Base-by-base conservation (phyloP, 306 rosid genomes). In the Ziziphus jujuba region DNA sequence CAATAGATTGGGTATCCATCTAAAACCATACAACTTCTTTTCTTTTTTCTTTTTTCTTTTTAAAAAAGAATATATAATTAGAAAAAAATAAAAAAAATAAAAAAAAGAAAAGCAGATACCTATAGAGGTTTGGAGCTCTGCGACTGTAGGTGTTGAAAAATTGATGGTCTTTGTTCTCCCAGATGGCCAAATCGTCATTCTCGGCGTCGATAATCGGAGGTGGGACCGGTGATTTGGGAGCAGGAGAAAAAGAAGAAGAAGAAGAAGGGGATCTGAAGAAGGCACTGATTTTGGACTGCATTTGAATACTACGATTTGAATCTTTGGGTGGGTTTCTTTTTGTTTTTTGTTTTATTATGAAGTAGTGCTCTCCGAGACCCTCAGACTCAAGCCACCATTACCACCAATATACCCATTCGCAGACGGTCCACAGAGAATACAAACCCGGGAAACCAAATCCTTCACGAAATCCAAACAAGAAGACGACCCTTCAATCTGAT, bases 221-320 rank as follows among this genome's bases (percentile, higher is more conserved):
- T 6, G 68, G 59, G 52, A 66, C 72, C 13, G 77, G 23, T 19
- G 80, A 74, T 45, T 38, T 47, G 49, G 70, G 54, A 9, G 75
- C 61, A 45, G 67, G 48, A 54, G 75, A 62, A 47, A 80, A 66
- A 44, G 80, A n/a, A n/a, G n/a, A n/a, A n/a, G 67, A 53, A 54
- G 75, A 62, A 47, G 82, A 66, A 44, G 80, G 56, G 24, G 72
- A 59, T 75, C 75, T 86, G 86, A 90, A 92, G 87, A 87, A 90
- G 36, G 80, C n/a, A 23, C 65, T 81, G 80, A 92, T 90, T 74
- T 81, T 90, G 49, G 89, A 75, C 67, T 88, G 96, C 93, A 84
- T 84, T 7, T 56, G 22, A 4, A 4, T 25, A 13, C 15, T 40
- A 12, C 9, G 9, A 12, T 7, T 40, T 40, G 45, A 40, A 7